These are phyloP conservation scores for Hemileia vastatrix DNA, from an alignment of 1,284 basidiomycete genomes.

Conservation along the genomic window DNA sequence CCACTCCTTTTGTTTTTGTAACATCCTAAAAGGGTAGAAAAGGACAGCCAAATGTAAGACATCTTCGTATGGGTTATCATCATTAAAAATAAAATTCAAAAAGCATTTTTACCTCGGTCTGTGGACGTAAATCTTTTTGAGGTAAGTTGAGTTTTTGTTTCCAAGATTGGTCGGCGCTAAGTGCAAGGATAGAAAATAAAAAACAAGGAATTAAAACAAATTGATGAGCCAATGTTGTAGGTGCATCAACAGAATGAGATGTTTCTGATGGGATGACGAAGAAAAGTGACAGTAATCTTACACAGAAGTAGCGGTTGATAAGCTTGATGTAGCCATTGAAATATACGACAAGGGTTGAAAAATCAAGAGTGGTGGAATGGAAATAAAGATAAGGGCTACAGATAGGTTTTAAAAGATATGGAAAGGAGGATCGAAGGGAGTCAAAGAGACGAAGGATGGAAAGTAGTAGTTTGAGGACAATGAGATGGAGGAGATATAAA, in stretches of 20 bases:
- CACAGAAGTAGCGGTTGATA: slow-evolving; percentile 1
- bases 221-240: neutral
- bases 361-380: neutral
- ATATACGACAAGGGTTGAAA: too few species aligned
- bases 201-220: neutral
- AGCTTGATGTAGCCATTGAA: slow-evolving; percentile 16
- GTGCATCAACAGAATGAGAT: too few species aligned
- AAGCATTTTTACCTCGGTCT: slow-evolving; percentile 58
- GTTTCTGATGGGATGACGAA: neutral
- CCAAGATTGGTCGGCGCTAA: slow-evolving; percentile 49
- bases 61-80: neutral
- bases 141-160: slow-evolving; percentile 68
- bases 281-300: slow-evolving; percentile 26
- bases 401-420: neutral
- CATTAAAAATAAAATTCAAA: neutral
- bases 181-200: neutral
- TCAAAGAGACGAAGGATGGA: neutral
- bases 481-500: neutral
- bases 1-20: slow-evolving; percentile 74
- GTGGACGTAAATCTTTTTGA: slow-evolving; percentile 79
- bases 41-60: slow-evolving; percentile 6
- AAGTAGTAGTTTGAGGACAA: neutral
- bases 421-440: neutral
- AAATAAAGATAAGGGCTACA: slow-evolving; percentile 4
- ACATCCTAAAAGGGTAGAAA: slow-evolving; percentile 57